Evolutionary conservation across 257 asterid genomes (phyloP).

Genomic region (Solanum appendiculatum): DNA sequence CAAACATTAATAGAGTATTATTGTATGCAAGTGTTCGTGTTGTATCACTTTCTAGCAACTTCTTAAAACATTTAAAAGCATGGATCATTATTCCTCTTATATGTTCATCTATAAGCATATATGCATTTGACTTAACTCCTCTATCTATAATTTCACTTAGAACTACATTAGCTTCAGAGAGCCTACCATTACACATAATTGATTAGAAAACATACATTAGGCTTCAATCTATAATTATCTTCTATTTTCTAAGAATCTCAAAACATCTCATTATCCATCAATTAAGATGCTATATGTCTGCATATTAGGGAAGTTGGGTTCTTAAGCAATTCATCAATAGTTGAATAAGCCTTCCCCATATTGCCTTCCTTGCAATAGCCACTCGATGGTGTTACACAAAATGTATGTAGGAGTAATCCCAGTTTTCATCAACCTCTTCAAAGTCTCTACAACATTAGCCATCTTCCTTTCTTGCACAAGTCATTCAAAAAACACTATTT

Average conservation of each 20-base stretch:
- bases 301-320: slow-evolving; percentile 23
- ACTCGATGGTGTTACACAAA: slow-evolving; percentile 37
- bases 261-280: slow-evolving; percentile 52
- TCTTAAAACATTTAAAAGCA: slow-evolving; percentile 29
- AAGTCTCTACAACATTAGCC: slow-evolving; percentile 40
- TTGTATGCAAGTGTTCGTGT: slow-evolving; percentile 57
- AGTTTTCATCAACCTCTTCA: slow-evolving; percentile 25
- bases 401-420: slow-evolving; percentile 19
- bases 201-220: slow-evolving; percentile 51
- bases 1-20: slow-evolving; percentile 23
- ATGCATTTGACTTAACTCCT: slow-evolving; percentile 40
- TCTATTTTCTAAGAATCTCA: slow-evolving; percentile 61
- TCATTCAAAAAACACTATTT: slow-evolving; percentile 40
- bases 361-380: slow-evolving; percentile 48
- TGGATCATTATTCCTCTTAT: slow-evolving; percentile 29
- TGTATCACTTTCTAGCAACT: slow-evolving; percentile 31
- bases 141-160: not conserved
- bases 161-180: not conserved
- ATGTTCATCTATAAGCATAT: slow-evolving; percentile 49
- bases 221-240: slow-evolving; percentile 26
- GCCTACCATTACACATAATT: slow-evolving; percentile 24
- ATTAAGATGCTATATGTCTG: slow-evolving; percentile 61
- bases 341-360: slow-evolving; percentile 35
- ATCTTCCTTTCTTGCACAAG: slow-evolving; percentile 45
- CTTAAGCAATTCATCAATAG: slow-evolving; percentile 41